A percentile compares a stretch with the other conserved stretches of the same genome.
These are phyloP conservation scores for Termitomyces sp. DNA, from an alignment of 768 basidiomycete species.

Conservation along the genomic window DNA sequence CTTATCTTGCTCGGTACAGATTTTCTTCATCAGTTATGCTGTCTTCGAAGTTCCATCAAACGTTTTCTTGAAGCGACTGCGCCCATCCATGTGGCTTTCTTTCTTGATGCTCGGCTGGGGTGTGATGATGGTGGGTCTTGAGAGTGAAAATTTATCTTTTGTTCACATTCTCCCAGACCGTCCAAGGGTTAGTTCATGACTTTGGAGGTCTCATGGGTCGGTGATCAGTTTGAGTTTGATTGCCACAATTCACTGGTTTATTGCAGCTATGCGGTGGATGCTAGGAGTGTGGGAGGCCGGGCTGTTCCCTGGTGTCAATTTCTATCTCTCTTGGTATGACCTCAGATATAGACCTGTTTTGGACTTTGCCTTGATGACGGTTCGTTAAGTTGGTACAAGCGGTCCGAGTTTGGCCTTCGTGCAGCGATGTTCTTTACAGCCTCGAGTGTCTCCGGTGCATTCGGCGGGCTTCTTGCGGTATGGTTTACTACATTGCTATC, in stretches of 20 bases:
- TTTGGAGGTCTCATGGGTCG: conserved; percentile 63
- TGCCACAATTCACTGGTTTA: not conserved
- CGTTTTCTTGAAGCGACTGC: conserved; percentile 62
- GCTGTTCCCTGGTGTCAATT: conserved; percentile 57
- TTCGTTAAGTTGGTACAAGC: conserved; percentile 46
- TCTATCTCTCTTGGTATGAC: conserved; percentile 65
- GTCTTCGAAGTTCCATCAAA: conserved; percentile 78
- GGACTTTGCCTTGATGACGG: not conserved
- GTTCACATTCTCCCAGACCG: conserved; percentile 39
- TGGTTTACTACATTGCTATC: conserved; percentile 18
- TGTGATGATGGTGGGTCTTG: conserved; percentile 55
- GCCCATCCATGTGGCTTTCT: conserved; percentile 76
- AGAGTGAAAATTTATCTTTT: not conserved
- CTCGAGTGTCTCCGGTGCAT: conserved; percentile 78
- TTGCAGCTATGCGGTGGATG: conserved; percentile 63
- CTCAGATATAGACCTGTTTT: not conserved
- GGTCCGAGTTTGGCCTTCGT: conserved; percentile 68
- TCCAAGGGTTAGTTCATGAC: conserved; percentile 67
- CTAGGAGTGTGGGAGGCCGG: conserved; percentile 74
- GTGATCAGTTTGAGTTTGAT: conserved; percentile 10
- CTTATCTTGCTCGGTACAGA: conserved; percentile 11
- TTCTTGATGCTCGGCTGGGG: conserved; percentile 72
- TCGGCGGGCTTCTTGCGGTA: conserved; percentile 71
- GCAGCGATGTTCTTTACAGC: conserved; percentile 72
- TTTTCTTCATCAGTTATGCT: conserved; percentile 60